Conservation (phyloP, 2,329 filamentous ascomycete genomes). For the Fusarium globosum region DNA sequence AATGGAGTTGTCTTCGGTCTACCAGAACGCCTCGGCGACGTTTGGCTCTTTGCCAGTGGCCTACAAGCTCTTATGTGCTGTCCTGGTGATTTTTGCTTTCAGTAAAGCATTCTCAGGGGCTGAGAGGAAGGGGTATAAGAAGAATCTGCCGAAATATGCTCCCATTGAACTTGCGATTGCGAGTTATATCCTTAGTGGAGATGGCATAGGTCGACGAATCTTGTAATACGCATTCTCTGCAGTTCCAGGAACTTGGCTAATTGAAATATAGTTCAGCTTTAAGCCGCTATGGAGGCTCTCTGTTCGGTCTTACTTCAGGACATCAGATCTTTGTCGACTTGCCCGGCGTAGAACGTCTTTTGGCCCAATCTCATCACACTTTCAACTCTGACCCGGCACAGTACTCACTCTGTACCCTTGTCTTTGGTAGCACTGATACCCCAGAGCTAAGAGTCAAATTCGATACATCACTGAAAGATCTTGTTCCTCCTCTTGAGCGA, state of each 20-base stretch:
- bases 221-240: background rate
- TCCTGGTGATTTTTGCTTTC: background rate
- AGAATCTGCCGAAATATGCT: conserved; percentile 11
- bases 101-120: background rate
- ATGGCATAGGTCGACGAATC: conserved; percentile 23
- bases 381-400: conserved; percentile 19
- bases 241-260: background rate
- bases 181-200: conserved; percentile 17
- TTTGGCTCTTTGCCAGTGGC: background rate
- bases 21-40: background rate
- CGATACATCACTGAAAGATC: conserved; percentile 6
- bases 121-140: background rate
- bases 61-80: background rate
- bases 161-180: conserved; percentile 27
- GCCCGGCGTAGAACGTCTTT: conserved; percentile 25
- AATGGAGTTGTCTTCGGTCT: background rate
- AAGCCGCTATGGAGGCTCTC: conserved; percentile 29
- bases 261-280: background rate
- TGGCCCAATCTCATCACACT: conserved; percentile 26
- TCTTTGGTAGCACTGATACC: conserved; percentile 25
- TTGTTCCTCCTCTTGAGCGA: conserved; percentile 26
- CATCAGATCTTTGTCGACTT: conserved; percentile 34
- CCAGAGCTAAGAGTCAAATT: conserved; percentile 18
- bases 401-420: conserved; percentile 23
- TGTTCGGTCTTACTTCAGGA: conserved; percentile 33